phyloP scores from a whole-genome alignment of 129 eudicot genomes.

The sunflower (Helianthus annuus) region HanXRQr2.0-SUNRISE NC_035436.2:198626739-198627238 shows the following conservation, averaged over 20 bases:
- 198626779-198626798: conserved; percentile 51
- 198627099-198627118: conserved; percentile 55
- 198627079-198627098: conserved; percentile 70
- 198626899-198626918: conserved; percentile 63
- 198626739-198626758: conserved; percentile 76
- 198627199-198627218: conserved; percentile 75
- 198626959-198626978: conserved; percentile 83
- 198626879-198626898: conserved; percentile 56
- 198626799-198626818: conserved; percentile 49
- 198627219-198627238: conserved; percentile 64
- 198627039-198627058: conserved; percentile 56
- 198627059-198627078: conserved; percentile 74
- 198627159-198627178: conserved; percentile 68
- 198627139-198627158: conserved; percentile 46
- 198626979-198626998: conserved; percentile 73
- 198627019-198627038: conserved; percentile 63
- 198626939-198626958: conserved; percentile 59
- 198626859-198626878: conserved; percentile 70
- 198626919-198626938: conserved; percentile 49
- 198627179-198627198: conserved; percentile 57
- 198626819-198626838: conserved; percentile 54
- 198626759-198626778: conserved; percentile 58
- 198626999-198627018: conserved; percentile 64
- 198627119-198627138: conserved; percentile 57
- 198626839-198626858: conserved; percentile 66